phyloP scores from a whole-genome alignment of 192 early-diverging fungal species.

The Funneliformis mosseae region DNA sequence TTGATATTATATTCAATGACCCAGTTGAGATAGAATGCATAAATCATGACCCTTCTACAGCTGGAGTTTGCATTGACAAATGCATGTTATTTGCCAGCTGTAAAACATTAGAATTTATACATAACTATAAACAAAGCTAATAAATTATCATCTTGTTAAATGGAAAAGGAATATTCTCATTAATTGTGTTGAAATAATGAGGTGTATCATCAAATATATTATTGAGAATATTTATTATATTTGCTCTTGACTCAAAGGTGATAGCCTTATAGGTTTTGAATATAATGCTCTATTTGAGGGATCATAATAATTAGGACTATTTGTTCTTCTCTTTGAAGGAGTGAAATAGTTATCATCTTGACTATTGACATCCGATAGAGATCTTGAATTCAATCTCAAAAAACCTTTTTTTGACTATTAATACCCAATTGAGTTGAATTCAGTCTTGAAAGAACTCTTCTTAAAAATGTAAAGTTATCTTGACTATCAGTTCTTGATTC shows the following conservation, averaged over 20 bases:
- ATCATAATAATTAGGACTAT: too few species aligned
- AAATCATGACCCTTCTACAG: not conserved
- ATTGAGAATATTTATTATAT: not conserved
- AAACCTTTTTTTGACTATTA: too few species aligned
- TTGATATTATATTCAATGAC: too few species aligned
- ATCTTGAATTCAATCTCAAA: too few species aligned
- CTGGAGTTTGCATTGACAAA: not conserved
- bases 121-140: not conserved
- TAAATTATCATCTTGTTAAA: not conserved
- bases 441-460: too few species aligned
- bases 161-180: not conserved
- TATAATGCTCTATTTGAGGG: too few species aligned
- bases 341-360: too few species aligned
- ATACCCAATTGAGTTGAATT: too few species aligned
- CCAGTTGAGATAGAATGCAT: not conserved
- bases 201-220: not conserved
- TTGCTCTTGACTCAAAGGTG: not conserved
- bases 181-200: not conserved
- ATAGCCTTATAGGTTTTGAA: not conserved
- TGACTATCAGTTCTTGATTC: too few species aligned
- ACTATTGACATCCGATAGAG: too few species aligned
- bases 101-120: not conserved
- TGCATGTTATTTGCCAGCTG: not conserved
- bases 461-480: too few species aligned
- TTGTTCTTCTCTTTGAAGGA: too few species aligned